These are phyloP conservation scores for Clausena lansium DNA, from an alignment of 345 rosid species.

Conservation along the genomic window DNA sequence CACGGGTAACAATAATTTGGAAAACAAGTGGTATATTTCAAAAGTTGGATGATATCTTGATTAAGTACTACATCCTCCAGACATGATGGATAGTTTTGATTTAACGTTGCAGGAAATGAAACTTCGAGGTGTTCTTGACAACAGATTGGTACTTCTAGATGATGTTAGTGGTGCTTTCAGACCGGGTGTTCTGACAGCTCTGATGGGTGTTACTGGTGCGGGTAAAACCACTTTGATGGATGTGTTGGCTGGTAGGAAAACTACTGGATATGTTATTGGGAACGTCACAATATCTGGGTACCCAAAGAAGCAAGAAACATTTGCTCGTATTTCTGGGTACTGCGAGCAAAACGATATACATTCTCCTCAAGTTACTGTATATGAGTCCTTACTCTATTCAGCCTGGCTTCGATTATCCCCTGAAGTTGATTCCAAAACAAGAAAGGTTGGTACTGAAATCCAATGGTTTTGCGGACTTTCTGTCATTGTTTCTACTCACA, in stretches of 20 bases:
- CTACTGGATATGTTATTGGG: constrained; percentile 74
- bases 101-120: constrained; percentile 49
- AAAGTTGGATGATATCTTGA: neutral
- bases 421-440: constrained; percentile 44
- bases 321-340: constrained; percentile 76
- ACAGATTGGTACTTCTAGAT: constrained; percentile 60
- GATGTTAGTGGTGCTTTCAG: constrained; percentile 77
- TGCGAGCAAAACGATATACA: constrained; percentile 81
- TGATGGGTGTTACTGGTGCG: constrained; percentile 82
- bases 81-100: neutral
- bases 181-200: constrained; percentile 82
- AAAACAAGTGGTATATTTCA: neutral
- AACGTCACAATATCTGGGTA: constrained; percentile 64
- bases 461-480: too few relatives aligned
- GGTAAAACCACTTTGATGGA: constrained; percentile 90
- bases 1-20: constrained; percentile 30
- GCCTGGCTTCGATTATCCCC: constrained; percentile 72
- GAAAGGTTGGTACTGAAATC: constrained; percentile 46
- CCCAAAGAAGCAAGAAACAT: constrained; percentile 76
- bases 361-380: constrained; percentile 75
- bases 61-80: neutral
- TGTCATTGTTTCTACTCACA: too few relatives aligned
- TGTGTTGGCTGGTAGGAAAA: constrained; percentile 85
- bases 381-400: constrained; percentile 70
- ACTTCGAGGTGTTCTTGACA: constrained; percentile 51